phyloP scores from a whole-genome alignment of 2,329 filamentous ascomycete species.

The Harringtonia lauricola region DNA sequence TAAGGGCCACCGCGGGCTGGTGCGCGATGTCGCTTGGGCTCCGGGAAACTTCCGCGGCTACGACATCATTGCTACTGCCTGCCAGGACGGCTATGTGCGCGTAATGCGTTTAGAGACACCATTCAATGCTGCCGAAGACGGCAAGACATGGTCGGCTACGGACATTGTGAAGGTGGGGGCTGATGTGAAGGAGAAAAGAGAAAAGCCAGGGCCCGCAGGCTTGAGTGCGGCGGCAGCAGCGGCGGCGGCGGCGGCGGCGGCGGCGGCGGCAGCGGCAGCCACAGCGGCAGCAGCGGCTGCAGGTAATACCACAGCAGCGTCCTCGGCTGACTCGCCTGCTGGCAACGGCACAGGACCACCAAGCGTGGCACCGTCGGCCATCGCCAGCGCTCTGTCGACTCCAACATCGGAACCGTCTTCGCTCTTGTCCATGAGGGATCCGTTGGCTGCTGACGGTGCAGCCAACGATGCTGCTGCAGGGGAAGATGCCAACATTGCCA shows the following conservation, averaged over 20 bases:
- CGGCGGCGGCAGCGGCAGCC: neutral
- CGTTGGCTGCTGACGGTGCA: neutral
- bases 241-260: neutral
- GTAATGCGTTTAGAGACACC: constrained; percentile 73
- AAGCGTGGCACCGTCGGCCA: neutral
- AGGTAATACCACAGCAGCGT: neutral
- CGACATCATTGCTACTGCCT: constrained; percentile 83
- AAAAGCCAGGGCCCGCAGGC: neutral
- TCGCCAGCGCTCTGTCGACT: neutral
- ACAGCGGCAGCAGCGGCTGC: neutral
- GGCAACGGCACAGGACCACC: neutral
- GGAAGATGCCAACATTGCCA: neutral
- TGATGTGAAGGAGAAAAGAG: constrained; percentile 15
- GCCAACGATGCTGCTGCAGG: neutral
- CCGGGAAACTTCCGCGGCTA: constrained; percentile 83
- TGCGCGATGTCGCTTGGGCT: constrained; percentile 86
- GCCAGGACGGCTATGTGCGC: constrained; percentile 80
- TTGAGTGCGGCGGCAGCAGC: neutral
- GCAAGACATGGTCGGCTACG: constrained; percentile 36
- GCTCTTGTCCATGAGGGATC: constrained; percentile 5
- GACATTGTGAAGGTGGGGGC: constrained; percentile 36
- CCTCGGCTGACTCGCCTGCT: neutral
- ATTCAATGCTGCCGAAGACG: constrained; percentile 30
- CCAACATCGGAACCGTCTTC: constrained; percentile 7
- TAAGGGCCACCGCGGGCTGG: constrained; percentile 60